Base-by-base conservation (phyloP, 352 stramenopile species). In the Phytophthora crassamura region DNA sequence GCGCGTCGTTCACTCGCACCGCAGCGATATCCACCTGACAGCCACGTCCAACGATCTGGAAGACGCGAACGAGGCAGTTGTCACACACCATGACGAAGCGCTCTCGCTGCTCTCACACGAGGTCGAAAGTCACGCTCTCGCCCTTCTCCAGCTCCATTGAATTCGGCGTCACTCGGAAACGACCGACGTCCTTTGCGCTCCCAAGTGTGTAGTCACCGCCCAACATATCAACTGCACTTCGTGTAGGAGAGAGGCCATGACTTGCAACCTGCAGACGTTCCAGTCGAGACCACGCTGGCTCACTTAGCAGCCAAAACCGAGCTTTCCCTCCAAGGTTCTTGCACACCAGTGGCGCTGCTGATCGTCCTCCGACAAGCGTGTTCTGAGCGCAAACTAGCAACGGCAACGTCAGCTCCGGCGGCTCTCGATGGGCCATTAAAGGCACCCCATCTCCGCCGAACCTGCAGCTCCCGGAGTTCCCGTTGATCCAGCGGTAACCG, bases 291-390 rank as follows among this genome's bases (percentile, higher is more conserved):
- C 83, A 75, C 22, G 55, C 51, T 1, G 38, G 33, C 34, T 93
- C 83, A 22, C 64, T 84, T 41, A 95, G 62, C 25, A 93, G 62
- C 84, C 86, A 93, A 62, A 93, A 95, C 10, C 78, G 78, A 0
- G 73, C 84, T 36, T 71, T 74, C 10, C 82, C 84, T 16, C 86
- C 86, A 0, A 72, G 56, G 57, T 95, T 95, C 18, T 64, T 76
- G 53, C 86, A 95, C 3, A 55, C 22, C 14, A 93, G 57, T 2
- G 47, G 46, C 8, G 81, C 91, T 36, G 76, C 47, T 1, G 72
- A 88, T 34, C 67, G 64, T 16, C 64, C 74, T 7, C 86, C 86
- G 4, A 95, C 81, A 1, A 95, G 75, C 8, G 83, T 91, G 47
- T 80, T 79, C 30, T 85, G 67, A 6, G 86, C 80, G 0, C 63